These are phyloP conservation scores for Naganishia kalamii DNA, from an alignment of 768 basidiomycete genomes.

Conservation along the genomic window DNA sequence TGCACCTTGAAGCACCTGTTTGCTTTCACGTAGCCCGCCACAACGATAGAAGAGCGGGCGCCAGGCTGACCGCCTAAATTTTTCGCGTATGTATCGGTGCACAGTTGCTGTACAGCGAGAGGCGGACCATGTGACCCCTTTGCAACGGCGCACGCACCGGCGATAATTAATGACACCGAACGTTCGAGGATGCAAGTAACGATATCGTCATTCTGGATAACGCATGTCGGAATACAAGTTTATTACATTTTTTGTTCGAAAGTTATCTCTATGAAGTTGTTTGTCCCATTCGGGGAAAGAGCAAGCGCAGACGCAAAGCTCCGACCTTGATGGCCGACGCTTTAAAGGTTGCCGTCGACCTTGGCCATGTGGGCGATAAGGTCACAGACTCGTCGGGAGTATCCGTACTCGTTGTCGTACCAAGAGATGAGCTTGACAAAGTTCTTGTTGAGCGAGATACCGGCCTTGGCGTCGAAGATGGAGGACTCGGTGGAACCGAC, in stretches of 20 bases:
- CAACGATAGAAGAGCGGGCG: too few species aligned
- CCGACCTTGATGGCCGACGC: too few species aligned
- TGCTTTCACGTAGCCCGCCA: too few species aligned
- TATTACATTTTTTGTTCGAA: not conserved
- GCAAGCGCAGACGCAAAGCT: too few species aligned
- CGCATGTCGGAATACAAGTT: not conserved
- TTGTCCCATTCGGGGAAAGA: not conserved
- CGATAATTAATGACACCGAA: too few species aligned
- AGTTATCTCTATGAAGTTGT: not conserved
- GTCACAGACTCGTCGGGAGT: conserved; percentile 88
- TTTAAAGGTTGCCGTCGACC: conserved; percentile 54
- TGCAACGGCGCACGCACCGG: too few species aligned
- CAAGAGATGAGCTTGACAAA: conserved; percentile 96
- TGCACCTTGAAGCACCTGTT: too few species aligned
- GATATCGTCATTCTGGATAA: not conserved
- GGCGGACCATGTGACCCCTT: too few species aligned
- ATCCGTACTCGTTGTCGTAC: conserved; percentile 59
- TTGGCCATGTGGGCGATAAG: conserved; percentile 72
- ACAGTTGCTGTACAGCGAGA: too few species aligned
- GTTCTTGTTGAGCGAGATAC: conserved; percentile 82
- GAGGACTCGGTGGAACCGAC: conserved; percentile 68
- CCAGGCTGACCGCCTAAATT: too few species aligned
- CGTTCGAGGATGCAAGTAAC: not conserved
- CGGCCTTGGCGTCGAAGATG: conserved; percentile 89
- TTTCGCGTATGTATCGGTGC: too few species aligned